Evolutionary conservation across 208 protist genomes (phyloP), one percentile per base, ranked within the genome.

Genomic region (Leptomonas pyrrhocoris): DNA sequence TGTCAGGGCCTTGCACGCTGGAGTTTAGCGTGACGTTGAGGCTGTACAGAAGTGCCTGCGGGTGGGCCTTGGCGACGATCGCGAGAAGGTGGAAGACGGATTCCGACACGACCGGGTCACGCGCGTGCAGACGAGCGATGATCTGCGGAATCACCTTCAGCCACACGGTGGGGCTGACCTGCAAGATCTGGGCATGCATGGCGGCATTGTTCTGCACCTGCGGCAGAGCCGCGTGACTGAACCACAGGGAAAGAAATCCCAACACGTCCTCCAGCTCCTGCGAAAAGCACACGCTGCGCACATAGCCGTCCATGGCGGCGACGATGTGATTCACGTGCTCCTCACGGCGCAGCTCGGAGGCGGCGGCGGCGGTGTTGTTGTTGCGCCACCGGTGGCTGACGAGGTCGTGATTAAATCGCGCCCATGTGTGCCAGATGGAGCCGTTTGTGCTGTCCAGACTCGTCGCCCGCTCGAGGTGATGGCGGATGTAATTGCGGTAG

Each of bases 81-180:
- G 80, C 71, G 13, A 99, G 84, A 6, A 99, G 80, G 25, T 96
- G 73, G 62, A 98, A 90, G 28, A 99, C 92, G 16, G 98, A 90
- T 61, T 96, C 88, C 0, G 93, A 80, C 27, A 99, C 92, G 8
- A 79, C 68, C 0, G 73, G n/a, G 25, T 96, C 73, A 31, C 80
- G 88, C 21, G 96, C 96, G 76, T 99, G 94, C 55, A 99, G 96
- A 31, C 98, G 93, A 25, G 98, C 99, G 72, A 99, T 99, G 31
- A 99, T 96, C 86, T 99, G 98, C n/a, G 98, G 99, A 45, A 99
- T 98, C n/a, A 99, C 98, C 73, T 98, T 96, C 6, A 99, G 90
- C 99, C 99, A 99, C 40, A 98, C 99, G 40, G 98, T 98, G 31
- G 99, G 92, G 28, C 78, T 89, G 2, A 99, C 92, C 11, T 89